These are phyloP conservation scores for Limtongozyma cylindracea DNA, from an alignment of 805 yeast species.

Conservation along the genomic window DNA sequence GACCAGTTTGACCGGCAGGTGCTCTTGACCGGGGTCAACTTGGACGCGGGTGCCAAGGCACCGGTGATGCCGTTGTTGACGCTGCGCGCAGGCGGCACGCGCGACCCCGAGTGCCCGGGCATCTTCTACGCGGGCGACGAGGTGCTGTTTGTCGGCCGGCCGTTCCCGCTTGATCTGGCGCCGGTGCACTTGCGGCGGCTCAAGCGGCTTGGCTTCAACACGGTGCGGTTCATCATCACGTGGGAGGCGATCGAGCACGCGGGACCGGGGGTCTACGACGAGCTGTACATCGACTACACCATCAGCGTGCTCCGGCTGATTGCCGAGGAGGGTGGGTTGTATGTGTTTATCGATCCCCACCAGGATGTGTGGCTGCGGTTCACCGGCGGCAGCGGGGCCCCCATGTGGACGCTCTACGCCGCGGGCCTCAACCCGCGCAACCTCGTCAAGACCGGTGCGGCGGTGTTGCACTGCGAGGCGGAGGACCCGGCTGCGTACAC, in stretches of 20 bases:
- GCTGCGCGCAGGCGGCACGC: too few species aligned
- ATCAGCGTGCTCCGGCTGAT: slow-evolving; percentile 31
- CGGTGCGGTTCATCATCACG: slow-evolving; percentile 49
- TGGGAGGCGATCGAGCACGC: slow-evolving; percentile 88
- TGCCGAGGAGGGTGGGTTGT: slow-evolving; percentile 40
- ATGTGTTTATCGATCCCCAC: slow-evolving; percentile 69
- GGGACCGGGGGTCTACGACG: slow-evolving; percentile 71
- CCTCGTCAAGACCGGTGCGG: slow-evolving; percentile 57
- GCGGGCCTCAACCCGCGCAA: slow-evolving; percentile 66
- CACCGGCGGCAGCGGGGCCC: slow-evolving; percentile 85
- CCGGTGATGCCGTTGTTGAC: too few species aligned
- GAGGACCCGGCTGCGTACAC: slow-evolving; percentile 23
- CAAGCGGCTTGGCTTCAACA: slow-evolving; percentile 62
- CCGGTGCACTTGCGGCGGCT: slow-evolving; percentile 41
- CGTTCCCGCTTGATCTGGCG: slow-evolving; percentile 56
- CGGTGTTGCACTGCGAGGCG: slow-evolving; percentile 39
- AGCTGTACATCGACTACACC: slow-evolving; percentile 48
- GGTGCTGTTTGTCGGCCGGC: slow-evolving; percentile 67
- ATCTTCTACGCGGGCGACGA: slow-evolving; percentile 44
- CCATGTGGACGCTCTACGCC: slow-evolving; percentile 76
- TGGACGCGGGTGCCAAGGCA: too few species aligned
- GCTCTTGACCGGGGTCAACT: too few species aligned
- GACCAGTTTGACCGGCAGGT: too few species aligned
- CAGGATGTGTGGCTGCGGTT: slow-evolving; percentile 89
- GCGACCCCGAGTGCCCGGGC: too few species aligned